A percentile compares a stretch with the other conserved stretches of the same genome.
Evolutionary conservation across 306 rosid genomes (phyloP).

Genomic region (Castanospermum australe): DNA sequence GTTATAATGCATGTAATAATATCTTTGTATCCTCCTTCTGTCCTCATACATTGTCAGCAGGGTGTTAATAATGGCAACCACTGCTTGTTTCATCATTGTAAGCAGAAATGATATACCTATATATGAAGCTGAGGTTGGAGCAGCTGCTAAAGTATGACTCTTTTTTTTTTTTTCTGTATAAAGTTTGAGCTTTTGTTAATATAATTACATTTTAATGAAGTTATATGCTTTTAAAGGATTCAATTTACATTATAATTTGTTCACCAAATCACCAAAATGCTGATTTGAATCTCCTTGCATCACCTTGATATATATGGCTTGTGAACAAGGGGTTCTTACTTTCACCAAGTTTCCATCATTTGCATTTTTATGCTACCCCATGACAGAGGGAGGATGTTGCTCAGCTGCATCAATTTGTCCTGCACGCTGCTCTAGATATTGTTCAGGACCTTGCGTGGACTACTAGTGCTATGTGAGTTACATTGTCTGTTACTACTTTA

Average conservation of each 20-base stretch:
- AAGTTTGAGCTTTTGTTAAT: background rate
- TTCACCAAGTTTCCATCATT: background rate
- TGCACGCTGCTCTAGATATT: constrained; percentile 92
- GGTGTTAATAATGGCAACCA: constrained; percentile 64
- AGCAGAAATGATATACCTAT: constrained; percentile 96
- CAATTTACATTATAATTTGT: background rate
- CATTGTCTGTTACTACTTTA: background rate
- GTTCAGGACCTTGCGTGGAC: constrained; percentile 99
- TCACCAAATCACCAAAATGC: background rate
- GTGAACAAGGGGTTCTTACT: background rate
- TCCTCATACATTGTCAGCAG: background rate
- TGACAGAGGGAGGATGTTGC: constrained; percentile 95
- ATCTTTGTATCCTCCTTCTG: background rate
- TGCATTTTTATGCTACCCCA: constrained; percentile 9
- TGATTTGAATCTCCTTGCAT: constrained; percentile 5
- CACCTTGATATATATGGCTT: background rate
- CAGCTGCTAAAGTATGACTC: constrained; percentile 75
- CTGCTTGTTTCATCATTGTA: constrained; percentile 96
- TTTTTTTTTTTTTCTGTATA: background rate
- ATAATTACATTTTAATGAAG: background rate
- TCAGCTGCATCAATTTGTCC: constrained; percentile 92
- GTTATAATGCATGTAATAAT: background rate
- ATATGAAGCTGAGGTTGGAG: constrained; percentile 98
- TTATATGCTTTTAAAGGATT: background rate
- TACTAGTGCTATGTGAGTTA: constrained; percentile 89